Evolutionary conservation across 2,329 filamentous ascomycete species (phyloP).

Genomic region (Alternaria sp.): DNA sequence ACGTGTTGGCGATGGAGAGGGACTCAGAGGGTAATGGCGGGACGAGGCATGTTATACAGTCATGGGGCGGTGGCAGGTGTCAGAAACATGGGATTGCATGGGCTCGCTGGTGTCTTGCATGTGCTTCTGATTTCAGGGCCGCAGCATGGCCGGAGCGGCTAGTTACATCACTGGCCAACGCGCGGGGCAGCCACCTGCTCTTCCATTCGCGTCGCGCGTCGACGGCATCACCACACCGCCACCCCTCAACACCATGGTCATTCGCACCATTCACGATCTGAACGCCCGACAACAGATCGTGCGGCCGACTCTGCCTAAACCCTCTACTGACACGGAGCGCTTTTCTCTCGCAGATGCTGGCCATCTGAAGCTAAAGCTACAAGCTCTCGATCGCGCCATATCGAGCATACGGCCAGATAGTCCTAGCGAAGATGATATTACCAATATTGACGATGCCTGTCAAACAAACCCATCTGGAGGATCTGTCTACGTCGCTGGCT

Average conservation of each 20-base stretch:
- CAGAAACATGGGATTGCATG: not conserved
- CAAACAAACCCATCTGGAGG: constrained; percentile 10
- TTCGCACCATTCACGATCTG: constrained; percentile 5
- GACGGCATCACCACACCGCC: not conserved
- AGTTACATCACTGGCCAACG: constrained; percentile 12
- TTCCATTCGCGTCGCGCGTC: not conserved
- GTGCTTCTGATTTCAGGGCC: not conserved
- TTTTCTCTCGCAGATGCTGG: constrained; percentile 29
- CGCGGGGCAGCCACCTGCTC: constrained; percentile 8
- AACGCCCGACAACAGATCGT: not conserved
- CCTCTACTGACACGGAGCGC: constrained; percentile 3
- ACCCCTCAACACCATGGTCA: constrained; percentile 7
- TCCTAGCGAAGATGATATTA: constrained; percentile 1
- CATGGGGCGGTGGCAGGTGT: constrained; percentile 3
- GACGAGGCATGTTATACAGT: not conserved
- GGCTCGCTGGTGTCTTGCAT: constrained; percentile 6
- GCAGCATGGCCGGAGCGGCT: not conserved
- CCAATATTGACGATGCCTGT: constrained; percentile 4
- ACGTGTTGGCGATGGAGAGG: constrained; percentile 16
- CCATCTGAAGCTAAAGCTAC: constrained; percentile 25
- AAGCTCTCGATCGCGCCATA: constrained; percentile 23
- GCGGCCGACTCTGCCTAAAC: constrained; percentile 7
- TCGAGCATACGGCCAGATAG: constrained; percentile 4
- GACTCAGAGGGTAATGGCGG: not conserved
- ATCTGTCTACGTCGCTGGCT: constrained; percentile 22